Conservation (phyloP, 2,329 filamentous ascomycete genomes). For the Periglandula ipomoeae region DNA sequence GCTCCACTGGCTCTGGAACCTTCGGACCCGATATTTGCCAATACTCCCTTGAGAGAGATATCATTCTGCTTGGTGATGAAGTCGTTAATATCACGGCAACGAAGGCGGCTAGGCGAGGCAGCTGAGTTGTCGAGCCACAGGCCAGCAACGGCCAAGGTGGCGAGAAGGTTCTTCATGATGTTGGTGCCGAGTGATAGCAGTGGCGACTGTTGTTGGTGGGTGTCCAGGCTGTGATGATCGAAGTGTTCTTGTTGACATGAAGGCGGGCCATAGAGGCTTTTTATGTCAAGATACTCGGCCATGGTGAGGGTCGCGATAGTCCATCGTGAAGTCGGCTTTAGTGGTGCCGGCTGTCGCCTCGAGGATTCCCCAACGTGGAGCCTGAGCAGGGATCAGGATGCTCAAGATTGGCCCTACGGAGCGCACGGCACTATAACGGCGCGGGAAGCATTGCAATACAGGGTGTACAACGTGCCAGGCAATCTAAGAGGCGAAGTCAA, state of each 20-base stretch:
- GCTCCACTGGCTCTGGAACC: conserved; percentile 40
- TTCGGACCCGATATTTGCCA: conserved; percentile 41
- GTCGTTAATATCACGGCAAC: conserved; percentile 16
- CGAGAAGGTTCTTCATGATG: conserved; percentile 4
- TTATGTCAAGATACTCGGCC: neutral
- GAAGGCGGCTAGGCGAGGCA: neutral
- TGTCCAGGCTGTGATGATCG: neutral
- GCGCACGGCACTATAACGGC: too few relatives aligned
- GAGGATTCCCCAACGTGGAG: neutral
- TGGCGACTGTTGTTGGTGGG: neutral
- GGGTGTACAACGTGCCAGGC: too few relatives aligned
- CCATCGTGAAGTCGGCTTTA: neutral
- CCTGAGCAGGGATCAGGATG: too few relatives aligned
- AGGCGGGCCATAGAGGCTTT: neutral
- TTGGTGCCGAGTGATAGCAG: neutral
- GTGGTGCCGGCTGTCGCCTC: neutral
- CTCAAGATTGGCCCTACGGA: too few relatives aligned
- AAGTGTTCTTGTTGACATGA: neutral
- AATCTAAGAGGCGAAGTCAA: too few relatives aligned
- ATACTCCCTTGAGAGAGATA: conserved; percentile 13
- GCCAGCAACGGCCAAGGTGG: conserved; percentile 1
- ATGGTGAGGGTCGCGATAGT: neutral
- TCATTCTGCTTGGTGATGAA: conserved; percentile 13
- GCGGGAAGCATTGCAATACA: too few relatives aligned
- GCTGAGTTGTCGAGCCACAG: conserved; percentile 1